Evolutionary conservation across 345 rosid genomes (phyloP).

Genomic region (Hibiscus syriacus): DNA sequence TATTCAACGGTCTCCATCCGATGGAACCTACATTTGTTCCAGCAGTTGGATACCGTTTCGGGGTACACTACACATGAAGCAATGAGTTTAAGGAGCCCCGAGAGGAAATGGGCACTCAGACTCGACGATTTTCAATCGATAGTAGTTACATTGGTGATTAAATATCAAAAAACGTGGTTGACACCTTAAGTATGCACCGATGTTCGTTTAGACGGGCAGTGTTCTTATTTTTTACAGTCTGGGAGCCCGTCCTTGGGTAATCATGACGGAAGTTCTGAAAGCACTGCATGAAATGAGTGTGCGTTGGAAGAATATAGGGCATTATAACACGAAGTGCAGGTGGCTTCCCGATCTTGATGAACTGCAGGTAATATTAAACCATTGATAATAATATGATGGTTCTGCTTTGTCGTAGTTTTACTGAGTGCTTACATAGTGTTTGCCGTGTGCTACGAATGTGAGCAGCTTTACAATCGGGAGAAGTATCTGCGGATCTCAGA

Average conservation of each 20-base stretch:
- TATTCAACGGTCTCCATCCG: constrained; percentile 48
- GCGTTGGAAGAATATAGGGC: constrained; percentile 26
- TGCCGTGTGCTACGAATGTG: too few species aligned
- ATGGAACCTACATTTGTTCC: constrained; percentile 45
- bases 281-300: too few species aligned
- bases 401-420: neutral
- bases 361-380: constrained; percentile 87
- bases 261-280: constrained; percentile 56
- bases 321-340: constrained; percentile 90
- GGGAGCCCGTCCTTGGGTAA: constrained; percentile 77
- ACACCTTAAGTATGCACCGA: too few species aligned
- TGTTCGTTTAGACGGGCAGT: too few species aligned
- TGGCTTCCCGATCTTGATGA: constrained; percentile 46
- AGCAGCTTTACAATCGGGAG: constrained; percentile 89
- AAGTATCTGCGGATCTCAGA: constrained; percentile 78
- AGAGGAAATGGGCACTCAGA: constrained; percentile 92
- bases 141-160: neutral
- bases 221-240: constrained; percentile 41
- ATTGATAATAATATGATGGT: too few species aligned
- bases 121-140: constrained; percentile 29
- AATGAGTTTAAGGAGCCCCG: constrained; percentile 45
- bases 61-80: constrained; percentile 74
- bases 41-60: constrained; percentile 52
- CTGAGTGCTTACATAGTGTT: neutral
- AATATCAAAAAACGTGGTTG: too few species aligned